Evolutionary conservation across 495 filamentous ascomycete genomes (phyloP), one percentile per base, ranked within the genome.

Genomic region (Hypomontagnella monticulosa): DNA sequence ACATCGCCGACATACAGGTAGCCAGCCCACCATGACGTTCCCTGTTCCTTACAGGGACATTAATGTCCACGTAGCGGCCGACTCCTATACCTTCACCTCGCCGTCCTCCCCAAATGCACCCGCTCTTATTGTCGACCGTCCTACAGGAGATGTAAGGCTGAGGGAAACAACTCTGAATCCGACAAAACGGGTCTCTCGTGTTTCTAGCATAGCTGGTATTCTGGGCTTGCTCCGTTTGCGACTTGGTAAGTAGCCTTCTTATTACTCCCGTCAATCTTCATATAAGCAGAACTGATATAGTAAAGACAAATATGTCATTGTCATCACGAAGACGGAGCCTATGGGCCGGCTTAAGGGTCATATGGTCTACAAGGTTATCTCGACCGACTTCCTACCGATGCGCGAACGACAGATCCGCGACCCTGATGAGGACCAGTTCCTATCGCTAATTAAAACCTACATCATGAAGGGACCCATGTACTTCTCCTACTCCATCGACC

Each of bases 11-110:
- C 48, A 20, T 19, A 44, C 36, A 50, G 23, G 23, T 27, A 27
- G 40, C 42, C 57, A 55, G 60, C 50, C 54, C 73, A 73, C 59
- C 68, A 82, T 82, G 80, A 78, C 87, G 40, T 84, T 93, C 63
- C 95, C n/a, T n/a, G n/a, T n/a, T n/a, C n/a, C 95, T 6, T 99
- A 93, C 76, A 85, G 94, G 69, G 95, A 98, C 83, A 93, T 98
- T 82, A 98, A 97, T 75, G 85, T 98, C 78, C 92, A 96, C 72
- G 88, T 91, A 41, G 94, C 95, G 1, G 78, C 90, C 55, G 92
- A 93, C 57, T 88, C 94, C 72, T 99, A 99, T 83, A 92, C 93
- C 67, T 99, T 99, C 78, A 91, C 91, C 16, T 99, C 95, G 1
- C 96, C 95, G 8, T 98, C 96, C 3, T 93, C 92, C 10, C 94